Evolutionary conservation across 306 rosid species (phyloP), one percentile per base, ranked within the genome.

Genomic region (Dalbergia cultrata): DNA sequence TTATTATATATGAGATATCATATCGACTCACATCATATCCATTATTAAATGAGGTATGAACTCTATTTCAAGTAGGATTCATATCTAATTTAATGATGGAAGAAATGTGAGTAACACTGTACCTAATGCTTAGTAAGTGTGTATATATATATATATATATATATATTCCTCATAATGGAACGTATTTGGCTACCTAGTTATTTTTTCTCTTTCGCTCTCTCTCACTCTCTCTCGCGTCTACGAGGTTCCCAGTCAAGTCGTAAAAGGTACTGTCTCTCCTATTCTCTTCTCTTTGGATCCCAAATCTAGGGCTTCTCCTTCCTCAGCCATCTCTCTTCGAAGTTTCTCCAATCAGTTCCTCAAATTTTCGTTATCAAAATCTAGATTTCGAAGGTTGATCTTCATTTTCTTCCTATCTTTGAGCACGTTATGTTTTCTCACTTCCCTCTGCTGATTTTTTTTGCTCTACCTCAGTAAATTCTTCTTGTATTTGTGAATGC

Each of bases 281-380:
- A 26, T 76, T 63, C 57, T 64, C 68, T 22, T 39, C 47, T 70
- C 62, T 84, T 65, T 71, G 80, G 88, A 90, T 90, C 95, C 90
- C 88, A 93, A 95, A 90, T 92, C 90, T 90, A 92, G 95, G 90
- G 88, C 86, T 85, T 77, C 77, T 26, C 31, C 31, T 72, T 41
- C 71, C 49, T 39, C 70, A 68, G 14, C 19, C 67, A 79, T 22
- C 12, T 11, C 76, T 73, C 54, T 74, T n/a, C 69, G 31, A 81
- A 72, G 56, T 83, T 76, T 34, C 14, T 49, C 3, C 13, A 79
- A 17, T 57, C 35, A 34, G 37, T 56, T 26, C 77, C 71, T 78
- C 52, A 34, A 66, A 66, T 74, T 86, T 79, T 84, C 41, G 17
- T 63, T 1, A 34, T 5, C 52, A 16, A 44, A 50, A 16, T 67